Evolutionary conservation across 495 filamentous ascomycete genomes (phyloP), one percentile per base, ranked within the genome.

Genomic region (Penicilliopsis zonata): DNA sequence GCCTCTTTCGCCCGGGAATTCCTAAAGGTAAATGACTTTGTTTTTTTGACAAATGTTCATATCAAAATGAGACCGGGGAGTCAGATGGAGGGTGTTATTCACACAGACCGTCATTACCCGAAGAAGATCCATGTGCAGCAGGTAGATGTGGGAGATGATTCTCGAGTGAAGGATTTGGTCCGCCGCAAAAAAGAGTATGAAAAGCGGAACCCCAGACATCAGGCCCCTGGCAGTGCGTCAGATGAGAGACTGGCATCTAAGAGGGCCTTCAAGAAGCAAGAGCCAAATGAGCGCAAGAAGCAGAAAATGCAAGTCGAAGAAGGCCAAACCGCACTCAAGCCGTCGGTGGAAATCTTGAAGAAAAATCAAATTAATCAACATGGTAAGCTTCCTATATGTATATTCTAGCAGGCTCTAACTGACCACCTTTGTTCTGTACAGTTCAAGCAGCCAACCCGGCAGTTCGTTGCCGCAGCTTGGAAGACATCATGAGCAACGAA

Each of bases 1-100:
- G 74, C 78, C 2, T 31, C 38, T 4, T 73, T 57, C 43, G 65
- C 73, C 9, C 62, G 61, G n/a, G 40, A 57, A 1, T 49, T 74
- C 6, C 56, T 92, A 21, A 57, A 65, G 2, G 57, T 63, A 20
- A 70, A 69, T 2, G 52, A 73, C 14, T 73, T 83, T 55, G 56
- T 94, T 9, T 45, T 50, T 1, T 49, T 98, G 6, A 63, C 61
- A 19, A 93, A 94, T 47, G 71, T 88, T 12, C 76, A 74, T 16
- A 64, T 86, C 40, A 88, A 81, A 31, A 31, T 34, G 32, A 50
- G 52, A 18, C 21, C 7, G 6, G 15, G 19, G 18, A 35, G 34
- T 19, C 65, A 66, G 28, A 49, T 54, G 27, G 88, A 95, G 47
- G 90, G 82, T 9, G 57, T 57, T 17, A 44, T 98, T 15, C 78